A percentile compares a stretch with the other conserved stretches of the same genome.
Evolutionary conservation across 345 rosid genomes (phyloP).

Genomic region (Syzygium oleosum): DNA sequence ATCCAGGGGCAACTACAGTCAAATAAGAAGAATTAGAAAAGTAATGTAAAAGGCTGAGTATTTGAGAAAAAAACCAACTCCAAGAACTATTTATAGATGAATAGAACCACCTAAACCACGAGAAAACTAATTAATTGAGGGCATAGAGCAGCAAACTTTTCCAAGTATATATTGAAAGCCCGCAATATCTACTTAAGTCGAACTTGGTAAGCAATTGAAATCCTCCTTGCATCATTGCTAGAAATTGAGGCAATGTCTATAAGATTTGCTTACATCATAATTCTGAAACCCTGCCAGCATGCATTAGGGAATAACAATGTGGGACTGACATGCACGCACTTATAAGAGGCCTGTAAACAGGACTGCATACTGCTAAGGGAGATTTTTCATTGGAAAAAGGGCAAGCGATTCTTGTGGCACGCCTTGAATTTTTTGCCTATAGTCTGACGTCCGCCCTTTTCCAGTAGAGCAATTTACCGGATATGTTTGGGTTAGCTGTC

Average conservation of each 20-base stretch:
- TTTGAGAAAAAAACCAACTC: neutral
- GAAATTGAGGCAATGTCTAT: neutral
- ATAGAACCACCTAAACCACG: neutral
- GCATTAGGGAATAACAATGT: neutral
- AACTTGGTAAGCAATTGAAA: neutral
- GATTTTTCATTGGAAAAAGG: neutral
- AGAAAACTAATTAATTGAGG: neutral
- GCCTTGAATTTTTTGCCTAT: neutral
- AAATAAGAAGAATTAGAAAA: neutral
- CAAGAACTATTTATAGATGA: neutral
- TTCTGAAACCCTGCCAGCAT: neutral
- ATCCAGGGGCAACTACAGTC: slow-evolving; percentile 30
- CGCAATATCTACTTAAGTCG: neutral
- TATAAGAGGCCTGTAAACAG: neutral
- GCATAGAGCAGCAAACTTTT: neutral
- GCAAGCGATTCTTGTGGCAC: neutral
- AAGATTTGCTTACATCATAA: neutral
- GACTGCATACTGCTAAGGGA: neutral
- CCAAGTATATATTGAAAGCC: neutral
- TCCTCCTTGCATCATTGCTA: neutral
- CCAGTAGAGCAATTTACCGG: neutral
- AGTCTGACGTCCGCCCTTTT: neutral
- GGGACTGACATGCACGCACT: neutral
- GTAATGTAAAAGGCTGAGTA: neutral
- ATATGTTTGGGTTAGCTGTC: neutral